Percentiles rank a stretch among this genome's conserved stretches.
Conservation (phyloP, 2,329 filamentous ascomycete species). For the Tolypocladium nubicola region DNA sequence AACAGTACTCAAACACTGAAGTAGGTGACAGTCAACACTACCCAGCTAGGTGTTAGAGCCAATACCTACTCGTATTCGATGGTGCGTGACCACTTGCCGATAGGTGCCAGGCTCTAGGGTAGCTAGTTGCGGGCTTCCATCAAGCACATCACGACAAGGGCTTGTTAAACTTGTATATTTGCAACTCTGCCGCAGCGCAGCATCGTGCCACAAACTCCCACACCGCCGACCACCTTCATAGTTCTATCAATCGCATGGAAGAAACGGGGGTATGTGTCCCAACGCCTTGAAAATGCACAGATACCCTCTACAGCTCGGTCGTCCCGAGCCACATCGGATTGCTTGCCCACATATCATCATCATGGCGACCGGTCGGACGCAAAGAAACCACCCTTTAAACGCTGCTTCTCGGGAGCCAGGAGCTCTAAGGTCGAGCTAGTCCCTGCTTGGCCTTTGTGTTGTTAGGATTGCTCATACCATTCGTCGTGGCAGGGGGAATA, state of each 20-base stretch:
- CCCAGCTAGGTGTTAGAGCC: no score
- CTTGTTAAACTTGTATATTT: neutral
- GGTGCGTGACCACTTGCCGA: no score
- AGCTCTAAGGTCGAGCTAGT: constrained; percentile 16
- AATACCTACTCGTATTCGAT: no score
- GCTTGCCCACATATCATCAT: constrained; percentile 1
- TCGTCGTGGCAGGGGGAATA: constrained; percentile 6
- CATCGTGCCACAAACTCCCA: neutral
- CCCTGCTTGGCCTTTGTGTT: constrained; percentile 15
- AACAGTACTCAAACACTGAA: neutral
- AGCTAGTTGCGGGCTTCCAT: neutral
- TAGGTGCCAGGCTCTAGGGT: neutral
- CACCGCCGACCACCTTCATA: neutral
- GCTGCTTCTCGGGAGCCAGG: neutral
- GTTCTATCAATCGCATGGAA: constrained; percentile 8
- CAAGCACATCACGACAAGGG: neutral
- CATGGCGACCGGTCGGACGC: neutral
- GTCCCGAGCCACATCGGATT: neutral
- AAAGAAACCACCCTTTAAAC: neutral
- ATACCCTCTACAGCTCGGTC: constrained; percentile 1
- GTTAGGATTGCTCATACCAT: neutral
- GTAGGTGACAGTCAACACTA: neutral
- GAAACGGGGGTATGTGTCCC: constrained; percentile 19
- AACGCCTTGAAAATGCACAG: constrained; percentile 23
- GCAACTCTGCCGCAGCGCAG: neutral